phyloP scores from a whole-genome alignment of 2,329 filamentous ascomycete genomes.

The Dactylellina haptotyla region DNA sequence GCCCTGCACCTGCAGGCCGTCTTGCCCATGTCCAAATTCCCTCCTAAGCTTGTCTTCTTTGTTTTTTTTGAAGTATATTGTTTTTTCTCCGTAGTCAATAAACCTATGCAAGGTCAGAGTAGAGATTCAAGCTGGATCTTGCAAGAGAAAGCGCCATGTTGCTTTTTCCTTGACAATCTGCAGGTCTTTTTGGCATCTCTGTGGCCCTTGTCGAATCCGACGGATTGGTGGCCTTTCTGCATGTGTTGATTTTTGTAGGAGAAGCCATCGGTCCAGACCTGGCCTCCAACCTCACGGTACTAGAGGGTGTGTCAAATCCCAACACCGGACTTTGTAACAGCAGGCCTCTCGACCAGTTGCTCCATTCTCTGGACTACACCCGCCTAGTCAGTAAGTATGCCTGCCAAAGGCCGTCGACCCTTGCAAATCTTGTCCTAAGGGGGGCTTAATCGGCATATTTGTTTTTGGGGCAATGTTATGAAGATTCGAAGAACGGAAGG shows the following conservation, averaged over 20 bases:
- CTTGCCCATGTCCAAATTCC: slow-evolving; percentile 22
- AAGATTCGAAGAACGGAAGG: slow-evolving; percentile 47
- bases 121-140: slow-evolving; percentile 3
- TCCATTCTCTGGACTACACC: slow-evolving; percentile 35
- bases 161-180: not conserved
- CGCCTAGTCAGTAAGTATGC: slow-evolving; percentile 35
- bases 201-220: not conserved
- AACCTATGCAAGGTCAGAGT: slow-evolving; percentile 35
- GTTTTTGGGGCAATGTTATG: slow-evolving; percentile 38
- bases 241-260: slow-evolving; percentile 24
- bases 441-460: slow-evolving; percentile 43
- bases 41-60: not conserved
- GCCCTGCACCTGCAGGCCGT: slow-evolving; percentile 33
- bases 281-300: slow-evolving; percentile 1
- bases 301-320: not conserved
- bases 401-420: slow-evolving; percentile 16
- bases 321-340: slow-evolving; percentile 10
- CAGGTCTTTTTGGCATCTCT: not conserved
- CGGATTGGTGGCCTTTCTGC: not conserved
- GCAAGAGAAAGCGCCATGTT: not conserved
- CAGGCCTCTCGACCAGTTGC: not conserved
- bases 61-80: slow-evolving; percentile 25
- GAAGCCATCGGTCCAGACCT: slow-evolving; percentile 13
- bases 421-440: slow-evolving; percentile 36
- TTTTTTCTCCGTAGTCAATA: slow-evolving; percentile 16